Base-by-base conservation (phyloP, 495 filamentous ascomycete genomes). In the Cryomyces antarcticus region DNA sequence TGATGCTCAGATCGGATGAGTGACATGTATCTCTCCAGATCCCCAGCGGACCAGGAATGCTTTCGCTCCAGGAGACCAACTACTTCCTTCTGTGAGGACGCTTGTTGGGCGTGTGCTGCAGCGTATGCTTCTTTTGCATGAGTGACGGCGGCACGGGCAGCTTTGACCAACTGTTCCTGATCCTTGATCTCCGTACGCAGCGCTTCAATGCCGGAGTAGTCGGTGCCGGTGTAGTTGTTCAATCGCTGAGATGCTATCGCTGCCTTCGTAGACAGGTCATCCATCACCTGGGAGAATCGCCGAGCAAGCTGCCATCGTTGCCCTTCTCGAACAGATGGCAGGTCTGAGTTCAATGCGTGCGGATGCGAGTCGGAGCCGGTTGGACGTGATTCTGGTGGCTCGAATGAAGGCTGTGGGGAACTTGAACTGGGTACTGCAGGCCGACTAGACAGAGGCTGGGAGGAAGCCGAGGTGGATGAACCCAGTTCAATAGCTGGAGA, bases 31-130 rank as follows among this genome's bases (percentile, higher is more conserved):
- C 89, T 78, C 57, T 97, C 89, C 28, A 97, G 71, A 64, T 97
- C 89, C 0, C 64, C 50, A 0, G 86, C 72, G 5, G 75, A 78
- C 89, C 89, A 97, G 24, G 77, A 78, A 56, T 93, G 81, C 59
- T 97, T 95, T 43, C 89, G 73, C 49, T 94, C 87, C 4, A 97
- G 73, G 27, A 97, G 74, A 31, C 80, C 77, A 37, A 93, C 95
- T 6, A 97, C 85, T 66, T 97, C 92, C 45, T 92, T 81, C 66
- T 96, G 92, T 4, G 86, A 87, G 12, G 80, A 65, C 7, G 82
- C 81, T 45, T 89, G 79, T 44, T 77, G 71, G 41, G 74, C 66
- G 35, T 89, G 86, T 6, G 87, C 80, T 6, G 68, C 62, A 41
- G 85, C 75, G 62, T 95, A 92, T 30, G 66, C 67, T 30, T 74